These are phyloP conservation scores for Thecaphora thlaspeos DNA, from an alignment of 1,284 basidiomycete genomes.

Conservation along the genomic window DNA sequence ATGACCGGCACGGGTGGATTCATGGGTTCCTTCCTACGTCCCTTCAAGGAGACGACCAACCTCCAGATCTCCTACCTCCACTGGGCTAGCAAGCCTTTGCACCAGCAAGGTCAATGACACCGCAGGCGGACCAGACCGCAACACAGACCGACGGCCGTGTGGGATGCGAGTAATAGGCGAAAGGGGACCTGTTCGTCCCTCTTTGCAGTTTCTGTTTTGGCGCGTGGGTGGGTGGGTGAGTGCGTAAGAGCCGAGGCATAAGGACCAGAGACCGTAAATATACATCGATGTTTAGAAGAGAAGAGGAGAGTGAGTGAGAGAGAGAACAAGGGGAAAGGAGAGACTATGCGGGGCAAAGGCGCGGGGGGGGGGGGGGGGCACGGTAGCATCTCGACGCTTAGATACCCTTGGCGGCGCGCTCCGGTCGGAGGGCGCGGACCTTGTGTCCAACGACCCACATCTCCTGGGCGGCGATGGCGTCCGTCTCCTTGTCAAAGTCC, in stretches of 20 bases:
- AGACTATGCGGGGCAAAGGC: background rate
- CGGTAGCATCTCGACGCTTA: conserved; percentile 4
- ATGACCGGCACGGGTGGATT: conserved; percentile 14
- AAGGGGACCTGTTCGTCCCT: no score
- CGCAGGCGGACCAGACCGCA: no score
- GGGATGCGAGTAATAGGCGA: no score
- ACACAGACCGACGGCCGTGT: no score
- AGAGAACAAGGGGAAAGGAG: no score
- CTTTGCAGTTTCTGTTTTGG: no score
- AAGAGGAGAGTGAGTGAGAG: no score
- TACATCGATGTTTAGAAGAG: no score
- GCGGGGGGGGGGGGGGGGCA: background rate
- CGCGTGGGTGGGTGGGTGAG: no score
- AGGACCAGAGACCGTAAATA: conserved; percentile 6
- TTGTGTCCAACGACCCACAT: conserved; percentile 68
- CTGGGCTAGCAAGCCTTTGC: conserved; percentile 8
- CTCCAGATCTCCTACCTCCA: conserved; percentile 21
- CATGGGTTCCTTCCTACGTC: conserved; percentile 8
- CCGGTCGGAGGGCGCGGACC: conserved; percentile 53
- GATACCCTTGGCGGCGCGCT: conserved; percentile 40
- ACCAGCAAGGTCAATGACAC: no score
- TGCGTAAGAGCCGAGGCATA: no score
- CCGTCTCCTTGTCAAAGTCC: conserved; percentile 89
- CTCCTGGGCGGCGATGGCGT: conserved; percentile 93
- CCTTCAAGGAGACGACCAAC: conserved; percentile 10